Percentiles rank a stretch among this genome's conserved stretches.
phyloP scores from a whole-genome alignment of 768 basidiomycete genomes.

The Mycena maculata region DNA sequence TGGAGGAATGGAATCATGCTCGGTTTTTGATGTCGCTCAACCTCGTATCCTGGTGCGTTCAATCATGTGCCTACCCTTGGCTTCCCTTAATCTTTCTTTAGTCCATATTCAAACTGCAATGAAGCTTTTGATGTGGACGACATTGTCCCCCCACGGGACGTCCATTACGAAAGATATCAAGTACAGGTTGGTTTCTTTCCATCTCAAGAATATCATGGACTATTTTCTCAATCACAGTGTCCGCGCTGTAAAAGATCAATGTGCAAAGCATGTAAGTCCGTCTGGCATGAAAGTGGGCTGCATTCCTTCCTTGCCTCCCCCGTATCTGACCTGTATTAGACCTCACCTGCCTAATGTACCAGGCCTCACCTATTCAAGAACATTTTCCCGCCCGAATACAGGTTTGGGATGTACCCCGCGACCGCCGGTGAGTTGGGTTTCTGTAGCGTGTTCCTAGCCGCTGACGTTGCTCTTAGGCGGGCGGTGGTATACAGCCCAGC shows the following conservation, averaged over 20 bases:
- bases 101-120: slow-evolving; percentile 33
- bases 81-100: background rate
- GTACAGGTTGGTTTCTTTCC: slow-evolving; percentile 12
- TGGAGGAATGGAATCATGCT: slow-evolving; percentile 37
- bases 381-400: background rate
- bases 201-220: too few relatives aligned
- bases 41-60: slow-evolving; percentile 29
- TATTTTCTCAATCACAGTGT: slow-evolving; percentile 23
- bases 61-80: background rate
- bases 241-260: slow-evolving; percentile 28
- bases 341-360: slow-evolving; percentile 33
- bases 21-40: slow-evolving; percentile 26
- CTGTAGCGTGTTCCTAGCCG: background rate
- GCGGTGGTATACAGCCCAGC: background rate
- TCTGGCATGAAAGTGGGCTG: slow-evolving; percentile 34
- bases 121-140: slow-evolving; percentile 31
- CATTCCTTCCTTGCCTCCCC: background rate
- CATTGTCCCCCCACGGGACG: background rate
- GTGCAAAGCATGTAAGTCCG: slow-evolving; percentile 30
- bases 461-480: background rate
- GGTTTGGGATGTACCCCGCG: background rate
- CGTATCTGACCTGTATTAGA: slow-evolving; percentile 2
- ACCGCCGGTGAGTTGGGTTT: background rate
- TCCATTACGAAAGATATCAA: background rate
- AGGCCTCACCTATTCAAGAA: slow-evolving; percentile 16